These are phyloP conservation scores for Kernera saxatilis DNA, from an alignment of 345 rosid genomes.

Conservation along the genomic window DNA sequence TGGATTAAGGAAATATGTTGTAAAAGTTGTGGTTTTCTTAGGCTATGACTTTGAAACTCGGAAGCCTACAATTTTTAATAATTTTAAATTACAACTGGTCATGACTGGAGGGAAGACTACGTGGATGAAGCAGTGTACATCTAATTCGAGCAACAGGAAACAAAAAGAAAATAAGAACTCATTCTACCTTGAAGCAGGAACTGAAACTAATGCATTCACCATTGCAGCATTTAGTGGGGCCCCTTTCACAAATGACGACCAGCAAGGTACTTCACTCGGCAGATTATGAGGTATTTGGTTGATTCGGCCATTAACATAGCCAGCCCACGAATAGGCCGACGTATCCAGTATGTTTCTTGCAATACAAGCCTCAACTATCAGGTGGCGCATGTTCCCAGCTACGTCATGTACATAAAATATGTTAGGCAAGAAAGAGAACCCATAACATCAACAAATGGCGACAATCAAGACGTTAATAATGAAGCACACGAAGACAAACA, in stretches of 20 bases:
- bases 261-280: slow-evolving; percentile 65
- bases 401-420: slow-evolving; percentile 26
- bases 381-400: slow-evolving; percentile 98
- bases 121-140: slow-evolving; percentile 1
- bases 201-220: slow-evolving; percentile 66
- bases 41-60: background rate
- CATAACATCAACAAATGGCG: background rate
- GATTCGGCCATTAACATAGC: slow-evolving; percentile 69
- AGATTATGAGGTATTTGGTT: slow-evolving; percentile 57
- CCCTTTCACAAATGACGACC: slow-evolving; percentile 88
- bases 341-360: slow-evolving; percentile 85
- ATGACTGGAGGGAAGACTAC: slow-evolving; percentile 3
- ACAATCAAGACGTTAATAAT: background rate
- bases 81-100: background rate
- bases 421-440: slow-evolving; percentile 7
- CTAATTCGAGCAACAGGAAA: background rate
- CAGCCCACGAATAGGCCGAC: slow-evolving; percentile 90
- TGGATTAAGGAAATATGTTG: background rate
- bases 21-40: background rate
- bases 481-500: background rate
- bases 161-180: background rate
- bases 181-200: slow-evolving; percentile 88
- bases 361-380: slow-evolving; percentile 94
- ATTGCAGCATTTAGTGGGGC: slow-evolving; percentile 60
- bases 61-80: background rate